These are phyloP conservation scores for Cornus suecica DNA, from an alignment of 148 eudicot species.

Conservation along the genomic window DNA sequence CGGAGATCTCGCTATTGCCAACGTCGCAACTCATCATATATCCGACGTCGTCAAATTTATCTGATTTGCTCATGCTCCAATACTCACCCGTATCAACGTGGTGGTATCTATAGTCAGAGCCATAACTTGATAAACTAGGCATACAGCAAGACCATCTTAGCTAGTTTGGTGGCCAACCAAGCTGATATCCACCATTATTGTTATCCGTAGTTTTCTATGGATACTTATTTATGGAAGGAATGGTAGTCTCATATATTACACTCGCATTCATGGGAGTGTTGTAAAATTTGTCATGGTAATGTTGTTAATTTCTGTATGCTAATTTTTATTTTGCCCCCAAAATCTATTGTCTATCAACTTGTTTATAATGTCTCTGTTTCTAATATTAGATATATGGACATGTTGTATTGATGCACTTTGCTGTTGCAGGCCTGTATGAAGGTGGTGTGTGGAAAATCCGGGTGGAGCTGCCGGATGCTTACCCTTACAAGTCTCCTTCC, in stretches of 20 bases:
- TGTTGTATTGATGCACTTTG: neutral
- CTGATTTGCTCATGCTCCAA: too few relatives aligned
- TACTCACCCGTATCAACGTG: too few relatives aligned
- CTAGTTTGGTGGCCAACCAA: too few relatives aligned
- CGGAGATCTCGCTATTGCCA: too few relatives aligned
- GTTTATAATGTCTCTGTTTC: neutral
- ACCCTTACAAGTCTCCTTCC: constrained; percentile 92
- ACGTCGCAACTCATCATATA: too few relatives aligned
- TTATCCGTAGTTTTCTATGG: too few relatives aligned
- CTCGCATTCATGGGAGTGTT: neutral
- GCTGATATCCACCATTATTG: too few relatives aligned
- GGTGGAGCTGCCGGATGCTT: constrained; percentile 83
- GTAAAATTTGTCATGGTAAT: neutral
- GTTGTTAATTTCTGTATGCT: neutral
- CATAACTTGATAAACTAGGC: too few relatives aligned
- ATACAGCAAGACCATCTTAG: too few relatives aligned
- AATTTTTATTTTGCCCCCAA: neutral
- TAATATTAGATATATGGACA: neutral
- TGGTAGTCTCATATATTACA: neutral
- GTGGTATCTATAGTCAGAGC: too few relatives aligned
- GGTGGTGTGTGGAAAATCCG: constrained; percentile 88
- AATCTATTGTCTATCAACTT: neutral
- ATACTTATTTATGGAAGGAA: neutral
- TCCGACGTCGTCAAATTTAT: too few relatives aligned
- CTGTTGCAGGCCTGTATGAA: constrained; percentile 64